Evolutionary conservation across 306 rosid species (phyloP).

Genomic region (Dryas drummondii): DNA sequence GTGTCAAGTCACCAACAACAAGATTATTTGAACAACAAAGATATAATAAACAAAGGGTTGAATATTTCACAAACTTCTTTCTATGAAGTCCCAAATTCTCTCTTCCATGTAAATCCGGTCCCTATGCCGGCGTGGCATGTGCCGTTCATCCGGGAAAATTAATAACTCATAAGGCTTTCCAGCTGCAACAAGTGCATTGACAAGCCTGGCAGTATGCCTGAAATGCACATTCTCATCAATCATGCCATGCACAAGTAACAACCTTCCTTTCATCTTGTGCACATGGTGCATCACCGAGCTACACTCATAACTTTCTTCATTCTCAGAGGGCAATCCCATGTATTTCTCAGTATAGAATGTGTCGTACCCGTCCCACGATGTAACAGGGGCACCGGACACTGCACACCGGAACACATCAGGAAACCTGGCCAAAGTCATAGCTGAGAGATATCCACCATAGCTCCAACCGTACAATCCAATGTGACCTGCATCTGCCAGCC

Average conservation of each 20-base stretch:
- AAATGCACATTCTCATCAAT: conserved; percentile 97
- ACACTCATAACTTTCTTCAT: conserved; percentile 45
- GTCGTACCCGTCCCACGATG: conserved; percentile 97
- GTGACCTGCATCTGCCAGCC: conserved; percentile 70
- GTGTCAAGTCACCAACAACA: background rate
- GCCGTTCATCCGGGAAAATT: conserved; percentile 89
- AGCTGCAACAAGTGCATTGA: conserved; percentile 80
- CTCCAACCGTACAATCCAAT: conserved; percentile 97
- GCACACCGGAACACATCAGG: conserved; percentile 76
- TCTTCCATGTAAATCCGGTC: conserved; percentile 92
- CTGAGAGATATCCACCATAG: conserved; percentile 94
- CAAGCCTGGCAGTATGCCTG: conserved; percentile 92
- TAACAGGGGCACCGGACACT: conserved; percentile 83
- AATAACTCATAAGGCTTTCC: conserved; percentile 80
- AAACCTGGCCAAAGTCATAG: conserved; percentile 69
- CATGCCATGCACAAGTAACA: conserved; percentile 93
- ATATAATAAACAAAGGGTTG: conserved; percentile 23
- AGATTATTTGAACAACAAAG: conserved; percentile 22
- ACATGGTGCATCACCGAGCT: conserved; percentile 78
- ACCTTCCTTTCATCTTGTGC: conserved; percentile 59
- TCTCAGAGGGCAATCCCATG: conserved; percentile 81
- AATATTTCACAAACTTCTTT: conserved; percentile 57
- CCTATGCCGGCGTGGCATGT: conserved; percentile 78
- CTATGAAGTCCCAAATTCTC: conserved; percentile 92
- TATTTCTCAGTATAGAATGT: conserved; percentile 94